A percentile compares a stretch with the other conserved stretches of the same genome.
phyloP scores from a whole-genome alignment of 345 rosid genomes.

The Gossypium anomalum region DNA sequence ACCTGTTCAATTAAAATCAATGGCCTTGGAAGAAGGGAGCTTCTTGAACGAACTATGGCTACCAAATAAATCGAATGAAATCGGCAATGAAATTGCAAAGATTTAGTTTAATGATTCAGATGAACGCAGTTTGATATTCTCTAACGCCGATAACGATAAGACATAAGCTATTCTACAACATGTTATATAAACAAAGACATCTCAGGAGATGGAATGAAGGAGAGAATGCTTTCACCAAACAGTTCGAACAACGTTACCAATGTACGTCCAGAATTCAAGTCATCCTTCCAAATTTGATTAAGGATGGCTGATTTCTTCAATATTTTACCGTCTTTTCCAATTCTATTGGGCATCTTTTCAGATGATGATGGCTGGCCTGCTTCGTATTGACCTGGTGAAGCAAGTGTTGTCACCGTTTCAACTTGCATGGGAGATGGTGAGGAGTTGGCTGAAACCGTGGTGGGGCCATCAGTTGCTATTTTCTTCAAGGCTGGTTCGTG shows the following conservation, averaged over 20 bases:
- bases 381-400: constrained; percentile 32
- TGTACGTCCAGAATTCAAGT: constrained; percentile 58
- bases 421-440: constrained; percentile 37
- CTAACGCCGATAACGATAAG: constrained; percentile 1
- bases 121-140: background rate
- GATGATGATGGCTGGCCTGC: constrained; percentile 37
- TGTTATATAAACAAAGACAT: constrained; percentile 62
- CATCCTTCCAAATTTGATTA: constrained; percentile 75
- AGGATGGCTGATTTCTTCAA: constrained; percentile 48
- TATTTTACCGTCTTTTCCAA: constrained; percentile 23
- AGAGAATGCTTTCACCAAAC: constrained; percentile 66
- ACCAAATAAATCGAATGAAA: background rate
- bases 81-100: background rate
- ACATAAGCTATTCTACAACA: constrained; percentile 12
- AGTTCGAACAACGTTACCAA: constrained; percentile 57
- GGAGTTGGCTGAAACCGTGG: constrained; percentile 22
- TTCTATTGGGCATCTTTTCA: constrained; percentile 29
- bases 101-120: background rate
- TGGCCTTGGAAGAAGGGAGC: background rate
- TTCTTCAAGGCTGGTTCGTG: constrained; percentile 45
- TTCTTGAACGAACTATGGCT: background rate
- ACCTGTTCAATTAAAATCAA: background rate
- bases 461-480: constrained; percentile 50
- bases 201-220: constrained; percentile 78
- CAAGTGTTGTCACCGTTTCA: constrained; percentile 30